A percentile compares a stretch with the other conserved stretches of the same genome.
These are phyloP conservation scores for Hagleromyces aurorensis DNA, from an alignment of 805 yeast species.

Conservation along the genomic window DNA sequence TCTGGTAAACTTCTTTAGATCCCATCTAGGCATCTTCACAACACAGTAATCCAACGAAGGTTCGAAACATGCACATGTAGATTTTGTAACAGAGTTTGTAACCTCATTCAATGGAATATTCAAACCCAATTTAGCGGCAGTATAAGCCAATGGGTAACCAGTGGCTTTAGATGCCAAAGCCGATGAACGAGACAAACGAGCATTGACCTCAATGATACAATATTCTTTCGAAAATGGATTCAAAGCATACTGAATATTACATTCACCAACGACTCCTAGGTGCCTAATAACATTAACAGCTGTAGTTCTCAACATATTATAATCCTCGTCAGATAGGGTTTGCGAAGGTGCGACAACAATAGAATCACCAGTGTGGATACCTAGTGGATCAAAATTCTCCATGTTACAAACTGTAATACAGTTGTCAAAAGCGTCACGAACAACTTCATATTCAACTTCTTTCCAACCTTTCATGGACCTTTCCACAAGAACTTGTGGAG, in stretches of 20 bases:
- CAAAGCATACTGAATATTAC: slow-evolving; percentile 95
- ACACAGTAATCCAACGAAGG: slow-evolving; percentile 96
- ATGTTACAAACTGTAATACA: slow-evolving; percentile 98
- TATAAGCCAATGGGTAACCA: slow-evolving; percentile 95
- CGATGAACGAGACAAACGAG: slow-evolving; percentile 96
- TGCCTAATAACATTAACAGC: slow-evolving; percentile 97
- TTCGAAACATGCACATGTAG: slow-evolving; percentile 94
- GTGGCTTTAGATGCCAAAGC: slow-evolving; percentile 98
- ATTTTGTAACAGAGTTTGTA: slow-evolving; percentile 85
- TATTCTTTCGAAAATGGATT: slow-evolving; percentile 91
- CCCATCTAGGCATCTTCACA: slow-evolving; percentile 98
- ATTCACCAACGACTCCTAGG: slow-evolving; percentile 98
- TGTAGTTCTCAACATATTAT: slow-evolving; percentile 95
- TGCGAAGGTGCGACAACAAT: slow-evolving; percentile 98
- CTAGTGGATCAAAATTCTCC: slow-evolving; percentile 98
- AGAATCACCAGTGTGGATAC: slow-evolving; percentile 98
- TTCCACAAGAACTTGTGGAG: slow-evolving; percentile 94
- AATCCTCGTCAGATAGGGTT: slow-evolving; percentile 92
- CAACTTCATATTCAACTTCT: slow-evolving; percentile 97
- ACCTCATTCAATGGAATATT: slow-evolving; percentile 88
- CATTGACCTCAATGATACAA: slow-evolving; percentile 96
- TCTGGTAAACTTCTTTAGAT: slow-evolving; percentile 87
- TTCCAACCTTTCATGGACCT: slow-evolving; percentile 99
- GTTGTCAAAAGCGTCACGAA: slow-evolving; percentile 93
- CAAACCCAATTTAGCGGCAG: slow-evolving; percentile 94